A percentile compares a stretch with the other conserved stretches of the same genome.
Conservation (phyloP, 2,329 filamentous ascomycete species). For the Sordariomycetes sp. region DNA sequence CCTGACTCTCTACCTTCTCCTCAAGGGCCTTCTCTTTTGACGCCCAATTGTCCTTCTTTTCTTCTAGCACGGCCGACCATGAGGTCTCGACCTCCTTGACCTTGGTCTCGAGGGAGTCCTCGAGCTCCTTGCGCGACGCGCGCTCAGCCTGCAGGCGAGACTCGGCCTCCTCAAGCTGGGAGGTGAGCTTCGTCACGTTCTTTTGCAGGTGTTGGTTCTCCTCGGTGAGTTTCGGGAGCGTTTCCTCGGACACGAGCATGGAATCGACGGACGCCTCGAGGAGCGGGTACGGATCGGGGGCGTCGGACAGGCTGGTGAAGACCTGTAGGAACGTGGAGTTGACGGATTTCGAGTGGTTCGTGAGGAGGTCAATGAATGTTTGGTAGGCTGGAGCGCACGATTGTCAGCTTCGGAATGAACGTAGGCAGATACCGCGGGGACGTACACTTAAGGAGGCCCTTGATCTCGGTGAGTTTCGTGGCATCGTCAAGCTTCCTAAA, state of each 20-base stretch:
- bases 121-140: conserved; percentile 56
- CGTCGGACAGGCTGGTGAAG: conserved; percentile 89
- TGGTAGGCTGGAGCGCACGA: conserved; percentile 59
- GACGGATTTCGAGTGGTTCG: conserved; percentile 88
- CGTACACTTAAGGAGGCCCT: conserved; percentile 72
- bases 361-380: conserved; percentile 89
- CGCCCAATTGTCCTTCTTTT: conserved; percentile 94
- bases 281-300: conserved; percentile 88
- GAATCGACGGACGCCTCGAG: conserved; percentile 95
- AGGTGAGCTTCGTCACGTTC: conserved; percentile 60
- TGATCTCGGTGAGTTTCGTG: conserved; percentile 77
- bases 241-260: conserved; percentile 73
- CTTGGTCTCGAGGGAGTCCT: conserved; percentile 62
- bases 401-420: conserved; percentile 1
- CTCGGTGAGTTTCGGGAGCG: conserved; percentile 72
- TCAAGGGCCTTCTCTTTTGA: conserved; percentile 83
- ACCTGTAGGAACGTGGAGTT: conserved; percentile 87
- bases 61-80: conserved; percentile 79
- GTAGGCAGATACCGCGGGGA: not conserved
- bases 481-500: conserved; percentile 89
- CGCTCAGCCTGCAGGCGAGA: conserved; percentile 68
- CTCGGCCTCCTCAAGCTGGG: conserved; percentile 75
- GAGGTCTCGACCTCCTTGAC: conserved; percentile 84
- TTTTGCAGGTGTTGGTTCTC: conserved; percentile 84
- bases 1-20: conserved; percentile 90